These are phyloP conservation scores for Senecio squalidus DNA, from an alignment of 140 eudicot genomes.

Conservation along the genomic window DNA sequence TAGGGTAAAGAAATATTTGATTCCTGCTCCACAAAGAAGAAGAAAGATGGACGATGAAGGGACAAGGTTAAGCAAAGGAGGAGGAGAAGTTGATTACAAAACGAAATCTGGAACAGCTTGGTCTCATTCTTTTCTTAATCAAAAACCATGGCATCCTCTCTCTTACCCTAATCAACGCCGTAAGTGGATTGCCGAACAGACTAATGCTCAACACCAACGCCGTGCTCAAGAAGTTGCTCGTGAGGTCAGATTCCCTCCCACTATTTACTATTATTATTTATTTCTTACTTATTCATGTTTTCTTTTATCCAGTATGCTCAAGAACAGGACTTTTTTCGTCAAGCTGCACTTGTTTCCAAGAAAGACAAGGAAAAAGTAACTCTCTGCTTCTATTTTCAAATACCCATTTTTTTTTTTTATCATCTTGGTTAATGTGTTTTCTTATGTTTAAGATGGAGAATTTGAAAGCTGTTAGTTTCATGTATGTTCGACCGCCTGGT, in stretches of 20 bases:
- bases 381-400: too few species aligned
- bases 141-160: conserved; percentile 99
- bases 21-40: too few species aligned
- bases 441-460: conserved; percentile 96
- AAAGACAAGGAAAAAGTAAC: conserved; percentile 93
- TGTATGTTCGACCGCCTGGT: conserved; percentile 97
- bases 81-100: conserved; percentile 86
- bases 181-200: conserved; percentile 99
- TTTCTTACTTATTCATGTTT: too few species aligned
- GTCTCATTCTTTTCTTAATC: conserved; percentile 87
- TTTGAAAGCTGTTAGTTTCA: conserved; percentile 97
- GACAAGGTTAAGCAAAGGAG: conserved; percentile 68
- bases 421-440: too few species aligned
- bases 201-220: conserved; percentile 77
- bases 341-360: conserved; percentile 79
- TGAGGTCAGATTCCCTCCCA: too few species aligned
- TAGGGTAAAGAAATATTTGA: too few species aligned
- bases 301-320: conserved; percentile 84
- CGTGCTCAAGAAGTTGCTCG: conserved; percentile 87
- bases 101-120: conserved; percentile 94
- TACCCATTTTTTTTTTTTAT: too few species aligned
- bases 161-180: conserved; percentile 99
- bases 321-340: conserved; percentile 94
- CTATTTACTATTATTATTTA: too few species aligned
- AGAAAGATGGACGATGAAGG: conserved; percentile 79